Evolutionary conservation across 331 rosid genomes (phyloP).

Genomic region (Stylosanthes scabra): DNA sequence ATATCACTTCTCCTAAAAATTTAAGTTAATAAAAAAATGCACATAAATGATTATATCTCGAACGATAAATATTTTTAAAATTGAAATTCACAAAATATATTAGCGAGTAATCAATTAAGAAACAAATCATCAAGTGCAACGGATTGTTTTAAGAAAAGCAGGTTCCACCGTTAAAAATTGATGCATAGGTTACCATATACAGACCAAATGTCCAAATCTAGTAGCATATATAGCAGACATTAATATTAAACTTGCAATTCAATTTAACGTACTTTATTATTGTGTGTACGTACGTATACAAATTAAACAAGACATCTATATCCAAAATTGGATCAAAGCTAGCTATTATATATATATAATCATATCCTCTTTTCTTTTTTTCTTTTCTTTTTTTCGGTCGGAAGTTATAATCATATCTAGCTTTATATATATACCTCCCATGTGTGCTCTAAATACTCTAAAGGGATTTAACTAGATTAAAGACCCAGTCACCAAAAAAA

Average conservation of each 20-base stretch:
- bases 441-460: background rate
- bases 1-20: no score
- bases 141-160: background rate
- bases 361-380: no score
- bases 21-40: no score
- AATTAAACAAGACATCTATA: conserved; percentile 4
- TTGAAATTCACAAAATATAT: background rate
- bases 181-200: background rate
- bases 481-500: no score
- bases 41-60: no score
- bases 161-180: background rate
- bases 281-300: background rate
- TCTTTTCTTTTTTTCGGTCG: no score
- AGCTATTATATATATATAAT: background rate
- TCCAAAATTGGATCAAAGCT: conserved; percentile 14
- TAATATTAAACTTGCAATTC: conserved; percentile 1
- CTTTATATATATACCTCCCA: background rate
- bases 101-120: background rate
- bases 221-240: conserved; percentile 13
- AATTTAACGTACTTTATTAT: conserved; percentile 15
- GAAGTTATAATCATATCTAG: background rate
- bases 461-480: background rate
- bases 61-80: no score
- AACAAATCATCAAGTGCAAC: background rate
- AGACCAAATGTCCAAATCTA: conserved; percentile 21